Evolutionary conservation across 2,329 filamentous ascomycete species (phyloP).

Genomic region (Trichoderma sp.): DNA sequence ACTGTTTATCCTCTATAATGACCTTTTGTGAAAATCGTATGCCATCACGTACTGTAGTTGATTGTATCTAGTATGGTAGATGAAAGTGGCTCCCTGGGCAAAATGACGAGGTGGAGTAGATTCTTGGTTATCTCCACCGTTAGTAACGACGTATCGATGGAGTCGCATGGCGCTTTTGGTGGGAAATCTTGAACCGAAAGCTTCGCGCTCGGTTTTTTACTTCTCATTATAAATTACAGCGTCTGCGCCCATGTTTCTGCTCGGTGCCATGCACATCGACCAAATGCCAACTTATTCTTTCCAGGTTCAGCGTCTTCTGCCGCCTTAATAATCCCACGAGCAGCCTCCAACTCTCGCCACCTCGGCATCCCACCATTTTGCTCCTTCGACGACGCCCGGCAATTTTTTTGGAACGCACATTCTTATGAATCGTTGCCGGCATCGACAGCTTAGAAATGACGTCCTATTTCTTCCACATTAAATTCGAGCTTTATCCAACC

Average conservation of each 20-base stretch:
- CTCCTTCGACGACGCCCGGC: neutral
- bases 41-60: neutral
- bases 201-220: neutral
- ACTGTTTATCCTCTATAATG: neutral
- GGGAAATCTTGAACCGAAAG: neutral
- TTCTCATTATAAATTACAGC: neutral
- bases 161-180: neutral
- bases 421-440: neutral
- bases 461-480: constrained; percentile 67
- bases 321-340: constrained; percentile 6
- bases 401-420: neutral
- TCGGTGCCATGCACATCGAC: constrained; percentile 11
- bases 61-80: neutral
- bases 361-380: neutral
- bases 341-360: neutral
- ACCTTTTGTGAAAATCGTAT: neutral
- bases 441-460: constrained; percentile 47
- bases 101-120: neutral
- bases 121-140: neutral
- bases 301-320: neutral
- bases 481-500: constrained; percentile 63
- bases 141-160: neutral
- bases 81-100: neutral
- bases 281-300: neutral
- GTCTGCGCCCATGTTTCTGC: neutral